phyloP scores from a whole-genome alignment of 129 eudicot species.

The Rutidosis leptorrhynchoides region DNA sequence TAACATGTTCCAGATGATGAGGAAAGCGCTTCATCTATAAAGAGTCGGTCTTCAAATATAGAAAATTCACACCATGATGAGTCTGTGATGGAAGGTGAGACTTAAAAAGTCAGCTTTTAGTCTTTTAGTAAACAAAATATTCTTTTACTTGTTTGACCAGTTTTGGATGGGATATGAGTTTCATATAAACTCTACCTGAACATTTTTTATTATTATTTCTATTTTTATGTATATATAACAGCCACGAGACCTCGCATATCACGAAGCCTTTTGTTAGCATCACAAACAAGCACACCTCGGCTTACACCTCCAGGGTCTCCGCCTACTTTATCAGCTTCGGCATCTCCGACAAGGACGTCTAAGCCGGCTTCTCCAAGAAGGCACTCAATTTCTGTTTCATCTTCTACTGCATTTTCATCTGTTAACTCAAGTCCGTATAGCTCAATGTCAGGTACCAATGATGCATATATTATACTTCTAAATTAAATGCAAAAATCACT shows the following conservation, averaged over 20 bases:
- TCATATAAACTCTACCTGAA: neutral
- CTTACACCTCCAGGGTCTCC: slow-evolving; percentile 94
- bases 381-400: slow-evolving; percentile 67
- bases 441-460: slow-evolving; percentile 53
- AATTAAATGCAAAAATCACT: neutral
- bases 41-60: slow-evolving; percentile 46
- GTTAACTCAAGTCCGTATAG: slow-evolving; percentile 48
- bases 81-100: slow-evolving; percentile 50
- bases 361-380: slow-evolving; percentile 80
- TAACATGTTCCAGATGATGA: slow-evolving; percentile 53
- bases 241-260: slow-evolving; percentile 68
- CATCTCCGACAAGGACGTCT: slow-evolving; percentile 70
- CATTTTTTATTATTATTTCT: neutral
- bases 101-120: neutral
- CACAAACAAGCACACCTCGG: slow-evolving; percentile 80
- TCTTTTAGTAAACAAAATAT: neutral
- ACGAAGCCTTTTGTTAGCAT: slow-evolving; percentile 63
- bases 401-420: slow-evolving; percentile 54
- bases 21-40: slow-evolving; percentile 42
- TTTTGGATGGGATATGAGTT: neutral
- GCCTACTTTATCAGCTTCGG: slow-evolving; percentile 72
- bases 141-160: neutral
- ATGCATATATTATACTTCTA: neutral
- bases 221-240: too few species aligned
- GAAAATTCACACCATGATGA: slow-evolving; percentile 50